A percentile compares a stretch with the other conserved stretches of the same genome.
These are phyloP conservation scores for Bruguiera gymnorhiza DNA, from an alignment of 345 rosid genomes.

Conservation along the genomic window DNA sequence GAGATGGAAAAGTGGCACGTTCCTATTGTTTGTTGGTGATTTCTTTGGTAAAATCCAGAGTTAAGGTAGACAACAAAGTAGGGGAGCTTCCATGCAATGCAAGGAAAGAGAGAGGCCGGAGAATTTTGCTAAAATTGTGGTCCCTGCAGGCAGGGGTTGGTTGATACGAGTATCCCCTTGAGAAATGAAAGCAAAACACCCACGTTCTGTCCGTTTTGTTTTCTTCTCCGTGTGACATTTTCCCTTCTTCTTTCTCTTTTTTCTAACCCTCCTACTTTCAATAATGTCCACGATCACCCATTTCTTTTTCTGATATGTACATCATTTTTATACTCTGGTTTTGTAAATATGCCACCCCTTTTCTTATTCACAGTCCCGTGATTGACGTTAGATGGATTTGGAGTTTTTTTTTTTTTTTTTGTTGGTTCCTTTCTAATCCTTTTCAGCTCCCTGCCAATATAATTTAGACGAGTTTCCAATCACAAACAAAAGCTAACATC, in stretches of 20 bases:
- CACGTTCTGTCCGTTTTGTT: not conserved
- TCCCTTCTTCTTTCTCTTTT: not conserved
- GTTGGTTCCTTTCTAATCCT: too few relatives aligned
- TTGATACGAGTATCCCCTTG: too few relatives aligned
- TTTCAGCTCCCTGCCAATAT: conserved; percentile 3
- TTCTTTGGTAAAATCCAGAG: too few relatives aligned
- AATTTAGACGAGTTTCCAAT: conserved; percentile 17
- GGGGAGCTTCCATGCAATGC: too few relatives aligned
- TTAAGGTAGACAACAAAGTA: too few relatives aligned
- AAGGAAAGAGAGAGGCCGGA: not conserved
- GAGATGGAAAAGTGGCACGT: too few relatives aligned
- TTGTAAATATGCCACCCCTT: not conserved
- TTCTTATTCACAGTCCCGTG: not conserved
- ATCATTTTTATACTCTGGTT: not conserved
- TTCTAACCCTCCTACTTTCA: not conserved
- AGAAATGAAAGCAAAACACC: not conserved
- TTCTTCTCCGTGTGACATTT: not conserved
- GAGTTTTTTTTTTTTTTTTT: not conserved
- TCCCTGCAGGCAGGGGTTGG: not conserved
- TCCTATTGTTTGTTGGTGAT: too few relatives aligned
- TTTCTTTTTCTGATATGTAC: not conserved
- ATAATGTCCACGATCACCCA: not conserved
- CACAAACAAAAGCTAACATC: not conserved
- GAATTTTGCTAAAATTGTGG: not conserved
- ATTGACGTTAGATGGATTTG: conserved; percentile 13